These are phyloP conservation scores for Knoxdaviesia capensis DNA, from an alignment of 2,329 filamentous ascomycete species.

Conservation along the genomic window DNA sequence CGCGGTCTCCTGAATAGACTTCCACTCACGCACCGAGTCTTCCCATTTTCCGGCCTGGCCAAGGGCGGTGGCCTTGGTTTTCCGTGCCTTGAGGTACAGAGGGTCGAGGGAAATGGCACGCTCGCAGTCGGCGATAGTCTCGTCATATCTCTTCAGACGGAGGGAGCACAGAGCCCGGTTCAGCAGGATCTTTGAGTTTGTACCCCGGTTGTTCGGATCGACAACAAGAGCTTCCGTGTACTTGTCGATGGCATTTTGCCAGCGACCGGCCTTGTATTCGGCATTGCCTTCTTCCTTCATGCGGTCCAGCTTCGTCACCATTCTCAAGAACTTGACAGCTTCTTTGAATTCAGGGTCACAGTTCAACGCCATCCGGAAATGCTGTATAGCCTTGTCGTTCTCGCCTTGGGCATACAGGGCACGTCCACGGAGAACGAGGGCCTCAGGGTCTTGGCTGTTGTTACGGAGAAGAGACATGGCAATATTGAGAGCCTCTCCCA, in stretches of 20 bases:
- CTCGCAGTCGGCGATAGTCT: conserved; percentile 72
- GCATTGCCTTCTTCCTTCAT: conserved; percentile 88
- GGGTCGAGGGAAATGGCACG: conserved; percentile 67
- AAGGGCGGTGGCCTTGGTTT: conserved; percentile 80
- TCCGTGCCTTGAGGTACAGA: conserved; percentile 72
- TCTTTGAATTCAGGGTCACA: conserved; percentile 84
- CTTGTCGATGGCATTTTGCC: conserved; percentile 61
- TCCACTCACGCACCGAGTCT: conserved; percentile 74
- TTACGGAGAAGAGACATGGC: conserved; percentile 69
- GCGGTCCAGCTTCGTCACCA: conserved; percentile 77
- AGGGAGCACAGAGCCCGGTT: conserved; percentile 77
- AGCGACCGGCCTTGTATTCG: conserved; percentile 72
- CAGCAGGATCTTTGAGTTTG: conserved; percentile 84
- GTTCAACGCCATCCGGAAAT: conserved; percentile 73
- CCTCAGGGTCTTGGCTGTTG: conserved; percentile 87
- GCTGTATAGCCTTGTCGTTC: conserved; percentile 82
- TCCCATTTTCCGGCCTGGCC: conserved; percentile 82
- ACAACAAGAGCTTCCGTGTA: conserved; percentile 70
- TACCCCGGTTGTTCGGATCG: conserved; percentile 74
- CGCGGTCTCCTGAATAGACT: conserved; percentile 64
- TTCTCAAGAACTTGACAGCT: conserved; percentile 71
- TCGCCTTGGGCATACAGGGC: conserved; percentile 83
- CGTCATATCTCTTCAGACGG: conserved; percentile 65
- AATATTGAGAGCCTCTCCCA: conserved; percentile 83
- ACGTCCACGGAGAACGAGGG: conserved; percentile 70